Evolutionary conservation across 148 eudicot genomes (phyloP), one percentile per base, ranked within the genome.

Genomic region (Fagopyrum tataricum): DNA sequence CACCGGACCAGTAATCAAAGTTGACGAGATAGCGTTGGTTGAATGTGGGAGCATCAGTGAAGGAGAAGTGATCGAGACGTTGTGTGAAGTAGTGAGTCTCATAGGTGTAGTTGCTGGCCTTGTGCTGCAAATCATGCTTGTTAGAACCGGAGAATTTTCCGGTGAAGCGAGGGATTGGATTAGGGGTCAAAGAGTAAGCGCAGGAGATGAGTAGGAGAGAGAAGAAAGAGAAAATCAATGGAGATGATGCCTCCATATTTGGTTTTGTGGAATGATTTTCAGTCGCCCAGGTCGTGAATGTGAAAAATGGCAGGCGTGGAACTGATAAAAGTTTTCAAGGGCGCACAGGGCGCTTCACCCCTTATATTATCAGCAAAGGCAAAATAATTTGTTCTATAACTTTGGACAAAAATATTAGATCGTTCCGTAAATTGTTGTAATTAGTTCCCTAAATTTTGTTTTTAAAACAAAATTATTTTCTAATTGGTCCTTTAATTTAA

Each of bases 41-140:
- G 81, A 91, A 91, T 6, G 47, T 81, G 4, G 89, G 91, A 23
- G 78, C 80, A 66, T 86, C 78, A 18, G 79, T 44, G 72, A 91
- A 91, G 83, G 94, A 86, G 77, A 91, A 93, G 72, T 93, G 98
- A 70, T 91, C 95, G 7, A 93, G 82, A 18, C 47, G 70, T 77
- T 93, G 98, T 4, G 81, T 84, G 66, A 85, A 85, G 80, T 83
- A 89, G 11, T 79, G 74, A 31, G 82, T 89, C 51, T 93, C 88
- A 77, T 90, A 93, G 11, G 24, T 58, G 83, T 87, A 90, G 7
- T 75, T 59, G 8, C 72, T 69, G 43, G 21, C 73, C 67, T 67
- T 23, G 31, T 71, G 21, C 44, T 61, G 73, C 18, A 23, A 12
- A 15, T 37, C 17, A 43, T 37, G 69, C 2, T 69, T 76, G 76